Evolutionary conservation across 2,329 filamentous ascomycete species (phyloP).

Genomic region (Sclerotinia glacialis): DNA sequence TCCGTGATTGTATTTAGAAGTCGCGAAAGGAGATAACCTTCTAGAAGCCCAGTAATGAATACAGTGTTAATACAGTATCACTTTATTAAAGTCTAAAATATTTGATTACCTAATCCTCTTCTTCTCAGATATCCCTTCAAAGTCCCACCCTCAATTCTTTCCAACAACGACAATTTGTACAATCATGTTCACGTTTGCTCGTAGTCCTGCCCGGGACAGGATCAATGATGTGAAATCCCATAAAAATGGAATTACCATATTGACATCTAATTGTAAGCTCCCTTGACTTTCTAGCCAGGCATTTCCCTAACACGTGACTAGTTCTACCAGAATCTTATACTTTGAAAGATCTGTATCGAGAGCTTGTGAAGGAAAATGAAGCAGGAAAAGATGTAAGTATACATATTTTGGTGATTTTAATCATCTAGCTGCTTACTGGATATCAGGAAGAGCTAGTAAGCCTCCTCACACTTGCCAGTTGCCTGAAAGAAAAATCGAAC

Average conservation of each 20-base stretch:
- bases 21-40: not conserved
- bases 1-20: not conserved
- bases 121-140: not conserved
- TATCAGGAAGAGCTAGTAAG: constrained; percentile 31
- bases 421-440: not conserved
- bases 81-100: too few species aligned
- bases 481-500: constrained; percentile 26
- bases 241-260: not conserved
- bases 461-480: constrained; percentile 32
- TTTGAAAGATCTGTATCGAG: constrained; percentile 21
- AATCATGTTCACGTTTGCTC: constrained; percentile 21
- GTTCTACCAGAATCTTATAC: not conserved
- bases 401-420: not conserved
- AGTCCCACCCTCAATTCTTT: not conserved
- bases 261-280: constrained; percentile 14
- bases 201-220: not conserved
- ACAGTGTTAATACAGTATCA: too few species aligned
- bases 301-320: constrained; percentile 14
- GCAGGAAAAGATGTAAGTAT: constrained; percentile 19
- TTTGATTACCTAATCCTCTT: not conserved
- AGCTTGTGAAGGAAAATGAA: constrained; percentile 17
- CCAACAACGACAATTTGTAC: not conserved
- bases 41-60: too few species aligned
- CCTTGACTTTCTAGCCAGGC: not conserved
- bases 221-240: not conserved